phyloP scores from a whole-genome alignment of 2,329 filamentous ascomycete genomes.

The Botryotinia convoluta region DNA sequence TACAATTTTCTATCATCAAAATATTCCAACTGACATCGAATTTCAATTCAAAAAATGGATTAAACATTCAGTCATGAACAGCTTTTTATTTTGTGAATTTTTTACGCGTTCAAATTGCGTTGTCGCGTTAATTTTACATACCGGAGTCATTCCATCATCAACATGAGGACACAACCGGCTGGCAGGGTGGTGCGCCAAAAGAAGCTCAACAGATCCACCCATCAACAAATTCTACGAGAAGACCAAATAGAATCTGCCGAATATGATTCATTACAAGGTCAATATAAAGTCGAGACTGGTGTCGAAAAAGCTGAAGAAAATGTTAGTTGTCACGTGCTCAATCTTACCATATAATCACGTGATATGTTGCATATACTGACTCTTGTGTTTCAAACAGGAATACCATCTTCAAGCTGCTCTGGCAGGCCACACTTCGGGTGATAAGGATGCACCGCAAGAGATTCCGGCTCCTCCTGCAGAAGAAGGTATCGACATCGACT shows the following conservation, averaged over 20 bases:
- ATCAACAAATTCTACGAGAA: constrained; percentile 66
- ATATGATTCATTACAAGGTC: constrained; percentile 73
- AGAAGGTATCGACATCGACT: constrained; percentile 65
- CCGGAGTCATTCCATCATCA: constrained; percentile 25
- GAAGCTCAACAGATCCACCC: constrained; percentile 54
- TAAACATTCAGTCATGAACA: constrained; percentile 34
- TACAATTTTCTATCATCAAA: constrained; percentile 31
- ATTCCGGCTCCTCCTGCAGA: constrained; percentile 65
- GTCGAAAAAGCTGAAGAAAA: constrained; percentile 97
- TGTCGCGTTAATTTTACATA: constrained; percentile 20
- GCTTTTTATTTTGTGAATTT: constrained; percentile 27
- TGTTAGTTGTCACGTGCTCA: constrained; percentile 58
- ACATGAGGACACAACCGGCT: constrained; percentile 29
- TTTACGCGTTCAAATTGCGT: constrained; percentile 31
- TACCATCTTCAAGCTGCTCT: constrained; percentile 40
- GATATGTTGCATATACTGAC: constrained; percentile 16
- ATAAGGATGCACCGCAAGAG: constrained; percentile 36
- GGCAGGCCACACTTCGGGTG: constrained; percentile 27
- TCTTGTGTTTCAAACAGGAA: constrained; percentile 30
- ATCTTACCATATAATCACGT: constrained; percentile 27
- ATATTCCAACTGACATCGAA: constrained; percentile 29
- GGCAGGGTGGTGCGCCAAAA: constrained; percentile 44
- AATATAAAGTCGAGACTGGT: constrained; percentile 85
- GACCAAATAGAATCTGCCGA: constrained; percentile 82
- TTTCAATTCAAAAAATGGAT: constrained; percentile 26